Conservation (phyloP, 2,329 filamentous ascomycete genomes). For the Aspergillus sp. region DNA sequence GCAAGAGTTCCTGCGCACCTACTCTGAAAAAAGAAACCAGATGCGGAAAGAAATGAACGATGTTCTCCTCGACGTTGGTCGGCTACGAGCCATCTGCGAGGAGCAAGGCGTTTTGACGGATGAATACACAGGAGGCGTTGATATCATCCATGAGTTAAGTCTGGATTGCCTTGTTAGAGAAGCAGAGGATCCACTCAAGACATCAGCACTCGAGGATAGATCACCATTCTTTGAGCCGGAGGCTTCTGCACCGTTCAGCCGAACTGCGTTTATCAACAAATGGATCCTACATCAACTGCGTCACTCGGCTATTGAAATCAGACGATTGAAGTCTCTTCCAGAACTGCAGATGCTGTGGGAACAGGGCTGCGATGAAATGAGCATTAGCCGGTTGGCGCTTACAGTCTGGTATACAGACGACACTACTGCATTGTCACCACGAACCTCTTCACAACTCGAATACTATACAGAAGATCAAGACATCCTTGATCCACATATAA, state of each 20-base stretch:
- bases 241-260: slow-evolving; percentile 6
- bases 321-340: slow-evolving; percentile 17
- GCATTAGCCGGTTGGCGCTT: slow-evolving; percentile 18
- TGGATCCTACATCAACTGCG: slow-evolving; percentile 28
- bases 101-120: slow-evolving; percentile 9
- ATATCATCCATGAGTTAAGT: slow-evolving; percentile 2
- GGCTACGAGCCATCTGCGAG: slow-evolving; percentile 14
- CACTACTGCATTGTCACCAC: background rate
- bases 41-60: slow-evolving; percentile 17
- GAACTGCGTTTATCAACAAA: slow-evolving; percentile 20
- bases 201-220: slow-evolving; percentile 10
- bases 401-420: slow-evolving; percentile 19
- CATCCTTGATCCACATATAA: too few relatives aligned
- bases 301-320: slow-evolving; percentile 22
- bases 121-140: background rate
- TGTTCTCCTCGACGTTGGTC: slow-evolving; percentile 11
- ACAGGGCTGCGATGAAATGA: slow-evolving; percentile 12
- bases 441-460: too few relatives aligned
- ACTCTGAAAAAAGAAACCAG: slow-evolving; percentile 13
- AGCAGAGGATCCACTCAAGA: slow-evolving; percentile 13
- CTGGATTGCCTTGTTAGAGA: slow-evolving; percentile 1
- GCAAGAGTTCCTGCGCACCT: slow-evolving; percentile 17
- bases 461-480: too few relatives aligned
- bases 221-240: slow-evolving; percentile 16
- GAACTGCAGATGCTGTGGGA: slow-evolving; percentile 11